Evolutionary conservation across 2,329 filamentous ascomycete genomes (phyloP).

Genomic region (Fusarium sublunatum): DNA sequence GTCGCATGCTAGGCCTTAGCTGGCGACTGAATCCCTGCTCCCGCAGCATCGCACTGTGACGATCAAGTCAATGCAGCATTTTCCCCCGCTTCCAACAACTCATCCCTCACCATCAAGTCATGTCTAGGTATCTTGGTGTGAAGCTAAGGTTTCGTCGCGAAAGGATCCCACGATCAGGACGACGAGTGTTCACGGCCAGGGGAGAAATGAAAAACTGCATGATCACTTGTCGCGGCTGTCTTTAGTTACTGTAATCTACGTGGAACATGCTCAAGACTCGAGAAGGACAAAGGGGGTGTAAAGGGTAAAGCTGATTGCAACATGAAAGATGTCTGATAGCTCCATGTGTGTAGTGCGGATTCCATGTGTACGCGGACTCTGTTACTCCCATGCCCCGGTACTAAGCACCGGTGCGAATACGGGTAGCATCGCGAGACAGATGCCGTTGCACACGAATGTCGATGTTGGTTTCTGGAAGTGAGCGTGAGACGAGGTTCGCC

Average conservation of each 20-base stretch:
- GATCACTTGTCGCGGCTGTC: slow-evolving; percentile 4
- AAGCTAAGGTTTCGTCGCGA: slow-evolving; percentile 27
- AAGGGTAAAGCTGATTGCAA: slow-evolving; percentile 11
- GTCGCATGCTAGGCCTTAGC: slow-evolving; percentile 31
- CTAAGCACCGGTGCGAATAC: slow-evolving; percentile 39
- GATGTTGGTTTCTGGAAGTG: slow-evolving; percentile 1
- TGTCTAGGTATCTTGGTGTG: slow-evolving; percentile 10
- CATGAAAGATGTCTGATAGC: slow-evolving; percentile 1
- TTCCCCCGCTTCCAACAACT: slow-evolving; percentile 32
- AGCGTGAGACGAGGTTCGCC: slow-evolving; percentile 10
- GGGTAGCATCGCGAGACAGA: slow-evolving; percentile 27
- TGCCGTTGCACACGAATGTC: slow-evolving; percentile 13
- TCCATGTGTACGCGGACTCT: slow-evolving; percentile 13
- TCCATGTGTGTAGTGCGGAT: slow-evolving; percentile 23
- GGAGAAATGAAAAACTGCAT: neutral
- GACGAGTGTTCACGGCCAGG: neutral
- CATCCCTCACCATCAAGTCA: slow-evolving; percentile 5
- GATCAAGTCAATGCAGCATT: slow-evolving; percentile 7
- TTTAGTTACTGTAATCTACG: neutral
- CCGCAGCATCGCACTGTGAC: slow-evolving; percentile 32
- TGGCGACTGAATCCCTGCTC: slow-evolving; percentile 9
- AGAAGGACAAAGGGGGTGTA: slow-evolving; percentile 4
- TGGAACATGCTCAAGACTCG: slow-evolving; percentile 6
- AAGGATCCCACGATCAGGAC: neutral
- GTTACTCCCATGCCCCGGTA: slow-evolving; percentile 15